A percentile compares a stretch with the other conserved stretches of the same genome.
Conservation (phyloP, 805 yeast species). For the Brettanomyces nanus region DNA sequence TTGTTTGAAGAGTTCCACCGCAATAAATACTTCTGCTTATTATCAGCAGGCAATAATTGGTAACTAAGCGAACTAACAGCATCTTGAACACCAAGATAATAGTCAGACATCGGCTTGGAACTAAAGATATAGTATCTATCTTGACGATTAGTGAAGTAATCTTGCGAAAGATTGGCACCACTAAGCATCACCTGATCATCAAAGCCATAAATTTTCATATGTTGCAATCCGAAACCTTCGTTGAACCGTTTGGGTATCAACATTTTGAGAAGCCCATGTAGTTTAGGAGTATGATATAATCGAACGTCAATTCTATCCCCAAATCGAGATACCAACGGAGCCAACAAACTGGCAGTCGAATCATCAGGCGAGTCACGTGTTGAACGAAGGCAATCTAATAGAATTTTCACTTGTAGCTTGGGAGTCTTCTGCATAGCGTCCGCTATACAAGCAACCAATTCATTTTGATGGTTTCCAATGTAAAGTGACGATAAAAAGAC, state of each 20-base stretch:
- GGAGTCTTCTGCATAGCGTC: constrained; percentile 53
- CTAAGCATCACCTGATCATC: constrained; percentile 82
- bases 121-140: constrained; percentile 80
- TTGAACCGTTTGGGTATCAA: constrained; percentile 77
- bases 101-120: constrained; percentile 51
- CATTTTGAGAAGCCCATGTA: constrained; percentile 55
- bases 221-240: constrained; percentile 91
- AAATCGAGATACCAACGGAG: constrained; percentile 54
- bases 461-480: constrained; percentile 75
- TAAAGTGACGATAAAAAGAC: constrained; percentile 81
- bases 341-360: constrained; percentile 70
- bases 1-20: constrained; percentile 68
- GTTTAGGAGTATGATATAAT: constrained; percentile 84
- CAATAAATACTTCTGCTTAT: constrained; percentile 39
- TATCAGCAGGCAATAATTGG: constrained; percentile 41
- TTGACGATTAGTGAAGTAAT: constrained; percentile 91
- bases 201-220: constrained; percentile 94
- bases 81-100: constrained; percentile 63
- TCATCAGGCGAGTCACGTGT: constrained; percentile 83
- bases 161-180: constrained; percentile 88
- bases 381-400: constrained; percentile 85
- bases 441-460: constrained; percentile 55
- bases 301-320: constrained; percentile 70
- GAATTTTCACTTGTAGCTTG: constrained; percentile 56
- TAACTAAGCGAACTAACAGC: constrained; percentile 68